These are phyloP conservation scores for Aureobasidium leucospermi DNA, from an alignment of 2,329 filamentous ascomycete genomes.

Conservation along the genomic window DNA sequence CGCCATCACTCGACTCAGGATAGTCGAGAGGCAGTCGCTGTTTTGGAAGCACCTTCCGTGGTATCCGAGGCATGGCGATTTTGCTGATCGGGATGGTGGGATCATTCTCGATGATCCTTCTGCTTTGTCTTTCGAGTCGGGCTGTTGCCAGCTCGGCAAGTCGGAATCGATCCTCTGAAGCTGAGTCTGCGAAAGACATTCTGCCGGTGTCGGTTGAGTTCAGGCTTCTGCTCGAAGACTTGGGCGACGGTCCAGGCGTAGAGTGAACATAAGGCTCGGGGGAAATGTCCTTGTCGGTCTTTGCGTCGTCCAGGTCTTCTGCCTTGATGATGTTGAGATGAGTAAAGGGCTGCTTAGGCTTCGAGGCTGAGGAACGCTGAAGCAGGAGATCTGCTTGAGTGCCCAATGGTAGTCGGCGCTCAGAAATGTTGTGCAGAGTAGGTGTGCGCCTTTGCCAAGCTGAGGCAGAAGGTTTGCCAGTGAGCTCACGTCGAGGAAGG, in stretches of 20 bases:
- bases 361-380: conserved; percentile 11
- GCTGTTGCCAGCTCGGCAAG: conserved; percentile 21
- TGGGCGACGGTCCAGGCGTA: background rate
- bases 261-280: background rate
- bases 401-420: conserved; percentile 24
- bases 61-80: background rate
- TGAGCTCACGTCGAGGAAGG: background rate
- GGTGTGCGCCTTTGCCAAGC: background rate
- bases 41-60: conserved; percentile 20
- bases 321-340: background rate
- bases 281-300: background rate
- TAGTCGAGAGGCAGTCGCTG: conserved; percentile 24
- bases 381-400: conserved; percentile 18
- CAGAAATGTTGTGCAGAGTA: background rate
- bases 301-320: background rate
- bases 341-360: background rate
- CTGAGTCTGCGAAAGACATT: background rate
- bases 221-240: background rate
- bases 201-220: background rate
- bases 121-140: conserved; percentile 27
- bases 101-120: conserved; percentile 26
- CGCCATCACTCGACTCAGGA: conserved; percentile 16
- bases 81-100: conserved; percentile 18
- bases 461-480: background rate
- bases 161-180: conserved; percentile 10